Evolutionary conservation across 352 stramenopile species (phyloP).

Genomic region (Phytophthora tubulina): DNA sequence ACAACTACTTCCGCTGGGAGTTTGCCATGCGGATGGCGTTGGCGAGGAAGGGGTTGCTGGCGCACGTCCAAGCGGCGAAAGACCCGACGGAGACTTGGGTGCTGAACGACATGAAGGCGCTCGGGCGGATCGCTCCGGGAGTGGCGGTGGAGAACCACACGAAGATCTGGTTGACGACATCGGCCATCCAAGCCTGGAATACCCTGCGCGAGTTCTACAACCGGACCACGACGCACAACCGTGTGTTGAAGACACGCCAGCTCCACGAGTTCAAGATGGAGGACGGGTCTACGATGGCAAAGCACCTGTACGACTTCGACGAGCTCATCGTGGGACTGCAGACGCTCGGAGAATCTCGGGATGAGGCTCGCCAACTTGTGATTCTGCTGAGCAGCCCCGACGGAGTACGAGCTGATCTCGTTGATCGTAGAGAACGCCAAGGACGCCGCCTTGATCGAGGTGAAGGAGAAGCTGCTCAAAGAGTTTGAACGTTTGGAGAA

Average conservation of each 20-base stretch:
- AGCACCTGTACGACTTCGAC: not conserved
- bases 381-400: too few species aligned
- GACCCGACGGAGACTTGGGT: not conserved
- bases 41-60: slow-evolving; percentile 8
- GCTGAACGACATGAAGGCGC: slow-evolving; percentile 7
- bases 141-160: slow-evolving; percentile 8
- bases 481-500: slow-evolving; percentile 31
- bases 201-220: too few species aligned
- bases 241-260: not conserved
- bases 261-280: not conserved
- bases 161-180: too few species aligned
- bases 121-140: not conserved
- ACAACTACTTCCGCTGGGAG: slow-evolving; percentile 11
- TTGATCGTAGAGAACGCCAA: too few species aligned
- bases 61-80: slow-evolving; percentile 1
- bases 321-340: not conserved
- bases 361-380: not conserved
- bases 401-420: too few species aligned
- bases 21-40: not conserved
- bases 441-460: slow-evolving; percentile 24
- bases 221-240: not conserved
- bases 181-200: too few species aligned
- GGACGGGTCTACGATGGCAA: not conserved
- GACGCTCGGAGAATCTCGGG: not conserved
- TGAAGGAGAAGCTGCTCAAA: slow-evolving; percentile 44